phyloP scores from a whole-genome alignment of 129 eudicot species.

The Chrysanthemum lavandulifolium region DNA sequence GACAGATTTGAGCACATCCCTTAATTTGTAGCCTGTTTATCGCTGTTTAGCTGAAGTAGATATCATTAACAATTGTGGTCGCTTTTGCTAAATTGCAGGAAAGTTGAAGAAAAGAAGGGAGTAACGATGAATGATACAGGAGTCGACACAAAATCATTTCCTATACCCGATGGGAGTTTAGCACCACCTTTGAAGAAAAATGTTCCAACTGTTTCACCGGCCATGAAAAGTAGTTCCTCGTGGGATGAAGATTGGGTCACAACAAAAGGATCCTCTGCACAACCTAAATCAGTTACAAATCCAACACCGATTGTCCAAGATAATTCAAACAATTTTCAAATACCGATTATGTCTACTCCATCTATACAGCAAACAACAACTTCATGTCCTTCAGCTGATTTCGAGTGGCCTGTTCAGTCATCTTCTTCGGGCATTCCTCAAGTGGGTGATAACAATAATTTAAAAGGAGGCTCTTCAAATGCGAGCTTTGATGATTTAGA shows the following conservation, averaged over 20 bases:
- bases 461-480: conserved; percentile 38
- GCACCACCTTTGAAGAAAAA: conserved; percentile 37
- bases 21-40: too few species aligned
- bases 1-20: too few species aligned
- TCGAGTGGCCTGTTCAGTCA: conserved; percentile 85
- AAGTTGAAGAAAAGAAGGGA: conserved; percentile 89
- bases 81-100: conserved; percentile 43
- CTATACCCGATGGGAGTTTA: conserved; percentile 35
- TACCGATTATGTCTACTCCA: conserved; percentile 43
- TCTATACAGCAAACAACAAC: conserved; percentile 45
- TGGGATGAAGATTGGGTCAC: conserved; percentile 98
- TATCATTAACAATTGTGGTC: neutral
- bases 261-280: conserved; percentile 38
- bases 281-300: conserved; percentile 35
- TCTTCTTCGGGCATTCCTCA: conserved; percentile 40
- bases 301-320: conserved; percentile 37
- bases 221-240: conserved; percentile 44
- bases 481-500: conserved; percentile 75
- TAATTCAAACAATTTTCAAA: conserved; percentile 27
- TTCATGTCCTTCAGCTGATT: conserved; percentile 73
- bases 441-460: conserved; percentile 19
- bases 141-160: conserved; percentile 45
- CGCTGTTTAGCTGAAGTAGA: neutral
- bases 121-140: conserved; percentile 75
- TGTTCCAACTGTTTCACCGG: conserved; percentile 39